Evolutionary conservation across 2,329 filamentous ascomycete species (phyloP).

Genomic region (Penicillium aurantiogriseum): DNA sequence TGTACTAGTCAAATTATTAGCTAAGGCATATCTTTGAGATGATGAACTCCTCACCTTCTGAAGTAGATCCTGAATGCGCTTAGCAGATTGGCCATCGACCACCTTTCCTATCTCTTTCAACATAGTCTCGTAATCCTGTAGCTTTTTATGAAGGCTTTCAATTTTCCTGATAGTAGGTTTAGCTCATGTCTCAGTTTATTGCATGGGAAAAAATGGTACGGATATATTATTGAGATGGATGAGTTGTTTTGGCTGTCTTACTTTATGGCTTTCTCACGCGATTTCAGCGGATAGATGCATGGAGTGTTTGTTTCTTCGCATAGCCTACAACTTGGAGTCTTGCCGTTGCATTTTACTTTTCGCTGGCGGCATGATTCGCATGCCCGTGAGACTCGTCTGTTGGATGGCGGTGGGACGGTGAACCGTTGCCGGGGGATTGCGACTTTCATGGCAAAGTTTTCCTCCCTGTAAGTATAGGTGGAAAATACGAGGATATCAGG

Average conservation of each 20-base stretch:
- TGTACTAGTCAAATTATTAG: constrained; percentile 1
- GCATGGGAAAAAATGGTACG: not conserved
- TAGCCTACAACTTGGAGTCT: constrained; percentile 42
- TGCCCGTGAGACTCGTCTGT: constrained; percentile 36
- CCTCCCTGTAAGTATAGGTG: not conserved
- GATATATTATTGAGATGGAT: not conserved
- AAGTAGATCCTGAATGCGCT: constrained; percentile 3
- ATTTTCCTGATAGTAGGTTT: not conserved
- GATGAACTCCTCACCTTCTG: not conserved
- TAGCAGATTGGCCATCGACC: not conserved
- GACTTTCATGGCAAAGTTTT: constrained; percentile 23
- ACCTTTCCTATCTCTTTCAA: constrained; percentile 5
- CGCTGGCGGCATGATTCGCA: constrained; percentile 44
- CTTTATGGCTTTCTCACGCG: constrained; percentile 41
- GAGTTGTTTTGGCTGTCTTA: constrained; percentile 11
- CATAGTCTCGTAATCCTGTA: constrained; percentile 8
- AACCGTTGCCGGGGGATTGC: constrained; percentile 32
- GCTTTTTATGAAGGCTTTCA: not conserved
- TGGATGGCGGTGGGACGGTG: constrained; percentile 17
- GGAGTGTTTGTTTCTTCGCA: constrained; percentile 39
- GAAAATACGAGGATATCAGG: not conserved
- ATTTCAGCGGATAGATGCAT: constrained; percentile 42
- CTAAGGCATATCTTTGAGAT: not conserved
- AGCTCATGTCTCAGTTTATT: not conserved
- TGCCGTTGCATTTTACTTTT: constrained; percentile 48